Conservation (phyloP, 139 green algal genomes). For the Edaphochlamys debaryana region DNA sequence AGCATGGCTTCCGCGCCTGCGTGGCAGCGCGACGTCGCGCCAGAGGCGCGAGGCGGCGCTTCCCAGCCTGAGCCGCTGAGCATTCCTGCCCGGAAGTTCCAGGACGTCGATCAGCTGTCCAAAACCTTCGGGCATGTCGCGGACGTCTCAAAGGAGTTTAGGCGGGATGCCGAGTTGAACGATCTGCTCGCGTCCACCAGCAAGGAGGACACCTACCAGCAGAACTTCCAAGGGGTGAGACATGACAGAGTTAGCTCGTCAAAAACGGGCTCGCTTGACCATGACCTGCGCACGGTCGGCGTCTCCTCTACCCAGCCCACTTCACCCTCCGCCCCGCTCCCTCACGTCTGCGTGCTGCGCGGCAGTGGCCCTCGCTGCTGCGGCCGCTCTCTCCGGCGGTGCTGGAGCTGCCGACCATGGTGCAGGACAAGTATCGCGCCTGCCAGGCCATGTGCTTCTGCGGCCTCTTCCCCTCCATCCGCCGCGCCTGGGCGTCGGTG, state of each 20-base stretch:
- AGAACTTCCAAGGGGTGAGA: slow-evolving; percentile 72
- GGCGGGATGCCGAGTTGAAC: slow-evolving; percentile 66
- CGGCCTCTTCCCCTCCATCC: slow-evolving; percentile 88
- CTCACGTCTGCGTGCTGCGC: background rate
- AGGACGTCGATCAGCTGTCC: slow-evolving; percentile 23
- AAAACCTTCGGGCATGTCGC: slow-evolving; percentile 32
- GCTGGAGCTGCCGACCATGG: slow-evolving; percentile 78
- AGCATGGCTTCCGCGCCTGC: background rate
- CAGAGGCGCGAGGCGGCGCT: slow-evolving; percentile 7
- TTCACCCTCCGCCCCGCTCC: too few species aligned
- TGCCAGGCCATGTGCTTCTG: slow-evolving; percentile 91
- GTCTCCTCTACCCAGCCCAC: too few species aligned
- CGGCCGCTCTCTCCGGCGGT: slow-evolving; percentile 67
- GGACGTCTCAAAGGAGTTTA: slow-evolving; percentile 59
- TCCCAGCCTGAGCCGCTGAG: slow-evolving; percentile 1
- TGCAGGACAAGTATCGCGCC: slow-evolving; percentile 84
- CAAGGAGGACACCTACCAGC: slow-evolving; percentile 81
- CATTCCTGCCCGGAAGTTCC: background rate
- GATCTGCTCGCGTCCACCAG: slow-evolving; percentile 70
- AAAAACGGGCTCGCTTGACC: background rate
- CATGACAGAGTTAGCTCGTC: too few species aligned
- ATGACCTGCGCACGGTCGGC: too few species aligned
- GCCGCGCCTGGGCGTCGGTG: slow-evolving; percentile 90
- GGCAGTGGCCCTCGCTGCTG: slow-evolving; percentile 85
- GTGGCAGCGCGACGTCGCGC: slow-evolving; percentile 25